Evolutionary conservation across 495 filamentous ascomycete genomes (phyloP).

Genomic region (Penicillium soppii): DNA sequence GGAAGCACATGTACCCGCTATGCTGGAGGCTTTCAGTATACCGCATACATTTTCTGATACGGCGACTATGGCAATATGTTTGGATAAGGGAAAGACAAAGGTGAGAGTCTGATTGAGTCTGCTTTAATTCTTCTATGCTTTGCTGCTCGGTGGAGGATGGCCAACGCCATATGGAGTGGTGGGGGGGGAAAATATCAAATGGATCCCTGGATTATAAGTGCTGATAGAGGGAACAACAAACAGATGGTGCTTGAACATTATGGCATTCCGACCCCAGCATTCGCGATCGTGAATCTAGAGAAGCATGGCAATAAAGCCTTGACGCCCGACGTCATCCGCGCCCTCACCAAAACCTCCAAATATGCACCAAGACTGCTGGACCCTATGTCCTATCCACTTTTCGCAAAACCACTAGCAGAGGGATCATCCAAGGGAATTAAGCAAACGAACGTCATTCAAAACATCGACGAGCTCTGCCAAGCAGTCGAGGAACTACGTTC

Average conservation of each 20-base stretch:
- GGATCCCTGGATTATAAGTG: neutral
- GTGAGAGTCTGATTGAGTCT: conserved; percentile 3
- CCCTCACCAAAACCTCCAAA: neutral
- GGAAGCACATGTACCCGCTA: conserved; percentile 24
- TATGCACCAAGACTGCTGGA: neutral
- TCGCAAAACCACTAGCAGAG: conserved; percentile 18
- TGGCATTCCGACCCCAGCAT: conserved; percentile 20
- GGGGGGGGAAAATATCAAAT: neutral
- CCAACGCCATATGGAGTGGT: neutral
- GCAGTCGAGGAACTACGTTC: conserved; percentile 2
- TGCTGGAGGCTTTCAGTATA: conserved; percentile 27
- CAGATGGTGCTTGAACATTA: conserved; percentile 19
- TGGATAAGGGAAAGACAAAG: conserved; percentile 28
- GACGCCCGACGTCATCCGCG: neutral
- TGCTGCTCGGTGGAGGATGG: too few species aligned
- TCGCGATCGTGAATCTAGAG: conserved; percentile 6
- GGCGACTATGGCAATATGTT: conserved; percentile 22
- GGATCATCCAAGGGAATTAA: conserved; percentile 19
- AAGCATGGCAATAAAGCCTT: neutral
- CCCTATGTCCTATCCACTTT: conserved; percentile 12
- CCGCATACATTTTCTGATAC: conserved; percentile 25
- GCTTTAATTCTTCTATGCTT: neutral
- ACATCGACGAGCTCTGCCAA: conserved; percentile 1
- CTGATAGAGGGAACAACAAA: neutral
- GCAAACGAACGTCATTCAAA: conserved; percentile 16